These are phyloP conservation scores for Delonix regia DNA, from an alignment of 306 rosid species.

Conservation along the genomic window DNA sequence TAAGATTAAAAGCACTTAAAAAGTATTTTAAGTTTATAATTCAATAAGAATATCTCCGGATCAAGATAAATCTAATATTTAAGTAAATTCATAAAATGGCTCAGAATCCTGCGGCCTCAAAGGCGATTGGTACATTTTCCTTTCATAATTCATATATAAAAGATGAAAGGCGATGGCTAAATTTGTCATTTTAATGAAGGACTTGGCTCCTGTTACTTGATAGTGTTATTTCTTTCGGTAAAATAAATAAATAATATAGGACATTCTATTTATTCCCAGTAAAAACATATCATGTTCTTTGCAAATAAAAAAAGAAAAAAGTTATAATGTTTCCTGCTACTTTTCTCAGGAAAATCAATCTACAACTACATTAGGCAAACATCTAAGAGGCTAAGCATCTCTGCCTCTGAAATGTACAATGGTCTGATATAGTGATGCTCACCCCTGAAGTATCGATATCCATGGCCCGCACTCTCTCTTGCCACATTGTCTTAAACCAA, in stretches of 20 bases:
- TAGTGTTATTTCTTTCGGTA: too few species aligned
- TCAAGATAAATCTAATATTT: too few species aligned
- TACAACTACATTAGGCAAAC: too few species aligned
- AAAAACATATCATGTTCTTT: background rate
- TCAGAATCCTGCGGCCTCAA: too few species aligned
- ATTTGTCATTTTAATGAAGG: background rate
- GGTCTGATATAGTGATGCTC: constrained; percentile 24
- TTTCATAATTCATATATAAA: background rate
- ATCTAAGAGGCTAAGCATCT: background rate
- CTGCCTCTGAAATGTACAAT: constrained; percentile 22
- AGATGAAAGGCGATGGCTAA: background rate
- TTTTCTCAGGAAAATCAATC: background rate
- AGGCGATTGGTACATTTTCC: too few species aligned
- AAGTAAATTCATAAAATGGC: too few species aligned
- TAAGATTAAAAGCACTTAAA: too few species aligned
- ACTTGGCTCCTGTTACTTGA: background rate
- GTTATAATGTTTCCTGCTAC: background rate
- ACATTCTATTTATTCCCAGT: background rate
- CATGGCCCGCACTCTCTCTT: constrained; percentile 35
- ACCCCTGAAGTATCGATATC: constrained; percentile 30
- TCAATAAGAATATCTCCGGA: too few species aligned
- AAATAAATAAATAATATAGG: background rate
- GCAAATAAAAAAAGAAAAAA: background rate
- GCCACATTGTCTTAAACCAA: constrained; percentile 62
- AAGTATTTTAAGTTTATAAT: too few species aligned